Evolutionary conservation across 176 grass and related monocot genomes (phyloP), one percentile per base, ranked within the genome.

Genomic region (Oropetium thomaeum): DNA sequence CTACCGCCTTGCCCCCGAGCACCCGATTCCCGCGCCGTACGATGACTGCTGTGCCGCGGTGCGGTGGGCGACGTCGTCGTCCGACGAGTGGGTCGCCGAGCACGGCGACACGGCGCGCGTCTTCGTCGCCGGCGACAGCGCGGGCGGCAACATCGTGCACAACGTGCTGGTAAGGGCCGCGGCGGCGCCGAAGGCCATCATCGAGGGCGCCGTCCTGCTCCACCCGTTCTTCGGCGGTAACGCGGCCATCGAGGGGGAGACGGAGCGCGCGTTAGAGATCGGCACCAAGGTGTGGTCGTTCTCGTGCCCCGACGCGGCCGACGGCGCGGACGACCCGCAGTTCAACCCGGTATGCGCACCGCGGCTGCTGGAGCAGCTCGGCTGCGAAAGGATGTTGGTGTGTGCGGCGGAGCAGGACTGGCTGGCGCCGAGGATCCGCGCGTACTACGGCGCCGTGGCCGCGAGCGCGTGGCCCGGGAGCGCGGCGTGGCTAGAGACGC

Each of bases 141-240:
- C 93, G 0, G 87, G 93, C 15, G 93, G 61, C 33, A 97, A 86
- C 87, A 93, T 97, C 65, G 87, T 79, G n/a, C 90, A 97, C 82
- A 44, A 93, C 35, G 55, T 88, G 23, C 25, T 75, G 6, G 78
- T 73, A 26, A 41, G 10, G 6, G n/a, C 17, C 16, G 81, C 7
- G 51, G 51, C 2, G 20, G 20, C 58, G 40, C 65, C 70, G 27
- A 81, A 66, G 15, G n/a, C n/a, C n/a, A n/a, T n/a, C n/a, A 25
- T 93, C 17, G 53, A 54, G 61, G 91, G 87, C 44, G 53, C 65
- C 20, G 20, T 90, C 20, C 41, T 93, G 20, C 35, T 93, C 27
- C 78, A 93, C 17, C 81, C 87, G 5, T 93, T 54, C 62, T 87
- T 90, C 47, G 35, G 59, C 47, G 84, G 83, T 7, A 53, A 10